Conservation (phyloP, 768 basidiomycete genomes). For the Amanita fuliginea region DNA sequence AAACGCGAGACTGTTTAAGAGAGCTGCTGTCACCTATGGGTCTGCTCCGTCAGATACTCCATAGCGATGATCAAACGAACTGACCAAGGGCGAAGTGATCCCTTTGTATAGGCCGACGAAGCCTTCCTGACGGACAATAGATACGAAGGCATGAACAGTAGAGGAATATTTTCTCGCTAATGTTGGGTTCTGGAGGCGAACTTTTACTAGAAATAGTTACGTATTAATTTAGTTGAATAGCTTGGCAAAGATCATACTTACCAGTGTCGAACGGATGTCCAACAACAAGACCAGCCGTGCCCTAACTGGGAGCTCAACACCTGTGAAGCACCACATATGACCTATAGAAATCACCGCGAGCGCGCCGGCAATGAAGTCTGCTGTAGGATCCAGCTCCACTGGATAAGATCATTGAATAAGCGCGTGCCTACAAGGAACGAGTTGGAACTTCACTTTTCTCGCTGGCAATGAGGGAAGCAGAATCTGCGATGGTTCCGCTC, state of each 20-base stretch:
- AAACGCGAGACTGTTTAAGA: constrained; percentile 83
- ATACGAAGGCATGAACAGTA: constrained; percentile 52
- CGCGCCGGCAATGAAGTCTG: constrained; percentile 77
- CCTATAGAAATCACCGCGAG: constrained; percentile 27
- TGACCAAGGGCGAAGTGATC: constrained; percentile 69
- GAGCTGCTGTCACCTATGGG: constrained; percentile 54
- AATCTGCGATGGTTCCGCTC: too few species aligned
- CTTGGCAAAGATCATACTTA: constrained; percentile 3
- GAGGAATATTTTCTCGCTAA: constrained; percentile 48
- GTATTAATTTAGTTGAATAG: background rate
- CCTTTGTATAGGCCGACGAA: constrained; percentile 66
- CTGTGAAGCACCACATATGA: background rate
- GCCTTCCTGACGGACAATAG: constrained; percentile 61
- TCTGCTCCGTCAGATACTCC: background rate
- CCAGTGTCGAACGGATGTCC: constrained; percentile 71
- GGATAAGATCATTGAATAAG: too few species aligned
- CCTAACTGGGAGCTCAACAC: constrained; percentile 20
- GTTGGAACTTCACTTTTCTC: too few species aligned
- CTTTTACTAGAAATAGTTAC: constrained; percentile 46
- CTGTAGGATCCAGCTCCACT: constrained; percentile 41
- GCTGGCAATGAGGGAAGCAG: too few species aligned
- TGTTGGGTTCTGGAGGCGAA: constrained; percentile 62
- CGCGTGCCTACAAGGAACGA: too few species aligned
- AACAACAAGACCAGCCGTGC: constrained; percentile 53
- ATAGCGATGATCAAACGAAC: constrained; percentile 11